phyloP scores from a whole-genome alignment of 768 basidiomycete genomes.

The Russula olivacea region DNA sequence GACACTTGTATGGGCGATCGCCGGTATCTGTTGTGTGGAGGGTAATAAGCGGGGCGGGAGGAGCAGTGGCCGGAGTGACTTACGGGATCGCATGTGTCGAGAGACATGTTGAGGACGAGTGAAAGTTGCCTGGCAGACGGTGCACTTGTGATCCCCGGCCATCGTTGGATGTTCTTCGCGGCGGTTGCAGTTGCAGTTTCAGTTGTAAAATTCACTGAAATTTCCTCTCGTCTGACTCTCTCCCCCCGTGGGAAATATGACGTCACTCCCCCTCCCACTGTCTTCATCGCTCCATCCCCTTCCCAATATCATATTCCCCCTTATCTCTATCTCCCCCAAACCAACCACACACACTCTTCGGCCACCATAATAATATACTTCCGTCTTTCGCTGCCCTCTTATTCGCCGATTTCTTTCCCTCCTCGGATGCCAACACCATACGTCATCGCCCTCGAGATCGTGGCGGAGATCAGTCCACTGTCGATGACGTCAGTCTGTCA shows the following conservation, averaged over 20 bases:
- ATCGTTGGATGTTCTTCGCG: constrained; percentile 33
- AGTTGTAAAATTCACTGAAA: background rate
- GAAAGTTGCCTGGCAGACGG: constrained; percentile 82
- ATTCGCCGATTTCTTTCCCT: background rate
- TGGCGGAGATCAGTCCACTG: constrained; percentile 26
- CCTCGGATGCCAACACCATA: background rate
- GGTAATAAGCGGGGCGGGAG: constrained; percentile 1
- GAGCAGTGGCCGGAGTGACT: constrained; percentile 34
- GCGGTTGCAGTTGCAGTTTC: background rate
- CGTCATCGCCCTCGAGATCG: constrained; percentile 24
- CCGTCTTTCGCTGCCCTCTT: background rate
- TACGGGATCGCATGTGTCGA: constrained; percentile 86
- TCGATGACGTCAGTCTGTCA: constrained; percentile 22
- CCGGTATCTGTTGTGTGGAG: constrained; percentile 58
- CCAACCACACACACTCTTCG: background rate
- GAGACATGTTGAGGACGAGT: constrained; percentile 88
- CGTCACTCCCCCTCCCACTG: constrained; percentile 5
- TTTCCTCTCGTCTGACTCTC: background rate
- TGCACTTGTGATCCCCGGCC: constrained; percentile 83
- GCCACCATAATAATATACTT: background rate
- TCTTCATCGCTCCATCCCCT: background rate
- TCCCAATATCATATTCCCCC: background rate
- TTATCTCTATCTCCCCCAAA: too few species aligned
- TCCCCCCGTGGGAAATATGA: constrained; percentile 20
- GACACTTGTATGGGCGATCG: constrained; percentile 85